phyloP scores from a whole-genome alignment of 2,329 filamentous ascomycete genomes.

The Penicillium sp. region DNA sequence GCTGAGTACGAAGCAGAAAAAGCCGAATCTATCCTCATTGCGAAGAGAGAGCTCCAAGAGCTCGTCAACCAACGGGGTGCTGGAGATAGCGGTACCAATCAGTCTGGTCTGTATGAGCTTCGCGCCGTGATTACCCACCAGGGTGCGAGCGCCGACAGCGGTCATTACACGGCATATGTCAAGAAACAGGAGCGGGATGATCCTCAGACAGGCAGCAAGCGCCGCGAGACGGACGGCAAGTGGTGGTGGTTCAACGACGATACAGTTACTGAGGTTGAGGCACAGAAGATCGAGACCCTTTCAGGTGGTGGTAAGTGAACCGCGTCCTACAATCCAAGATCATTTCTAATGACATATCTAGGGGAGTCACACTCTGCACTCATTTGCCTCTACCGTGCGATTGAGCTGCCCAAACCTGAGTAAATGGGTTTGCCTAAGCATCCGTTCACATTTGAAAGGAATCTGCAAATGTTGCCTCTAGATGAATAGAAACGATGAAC shows the following conservation, averaged over 20 bases:
- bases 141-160: slow-evolving; percentile 92
- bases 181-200: slow-evolving; percentile 78
- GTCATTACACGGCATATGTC: slow-evolving; percentile 96
- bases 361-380: slow-evolving; percentile 52
- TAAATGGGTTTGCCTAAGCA: slow-evolving; percentile 9
- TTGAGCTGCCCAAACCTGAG: slow-evolving; percentile 47
- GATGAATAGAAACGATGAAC: slow-evolving; percentile 27
- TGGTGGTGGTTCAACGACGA: slow-evolving; percentile 99
- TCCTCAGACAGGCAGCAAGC: slow-evolving; percentile 66
- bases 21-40: slow-evolving; percentile 67
- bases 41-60: slow-evolving; percentile 83
- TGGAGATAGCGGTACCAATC: slow-evolving; percentile 79
- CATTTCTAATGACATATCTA: slow-evolving; percentile 24
- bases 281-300: slow-evolving; percentile 86
- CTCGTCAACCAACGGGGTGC: slow-evolving; percentile 73
- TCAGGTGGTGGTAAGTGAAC: slow-evolving; percentile 71
- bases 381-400: slow-evolving; percentile 51
- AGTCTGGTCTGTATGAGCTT: slow-evolving; percentile 92
- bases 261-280: slow-evolving; percentile 86
- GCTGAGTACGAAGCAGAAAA: slow-evolving; percentile 87
- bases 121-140: slow-evolving; percentile 94
- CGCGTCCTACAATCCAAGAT: slow-evolving; percentile 5
- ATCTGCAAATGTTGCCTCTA: slow-evolving; percentile 12
- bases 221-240: slow-evolving; percentile 71
- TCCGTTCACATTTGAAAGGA: slow-evolving; percentile 3